Percentiles rank a stretch among this genome's conserved stretches.
Conservation (phyloP, 495 filamentous ascomycete genomes). For the Penicillium ochrochloron region DNA sequence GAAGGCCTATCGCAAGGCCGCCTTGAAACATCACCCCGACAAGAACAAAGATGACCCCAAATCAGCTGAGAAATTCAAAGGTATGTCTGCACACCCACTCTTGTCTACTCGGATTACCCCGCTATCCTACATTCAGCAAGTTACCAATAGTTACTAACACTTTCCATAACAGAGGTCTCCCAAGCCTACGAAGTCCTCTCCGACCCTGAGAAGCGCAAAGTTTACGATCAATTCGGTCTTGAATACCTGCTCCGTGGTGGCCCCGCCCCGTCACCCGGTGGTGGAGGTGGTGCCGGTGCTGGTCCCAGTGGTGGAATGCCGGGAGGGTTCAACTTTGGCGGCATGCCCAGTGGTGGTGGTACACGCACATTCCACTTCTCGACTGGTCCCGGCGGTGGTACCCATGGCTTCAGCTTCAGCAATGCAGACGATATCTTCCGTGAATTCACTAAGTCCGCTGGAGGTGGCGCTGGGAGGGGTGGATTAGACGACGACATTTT, state of each 20-base stretch:
- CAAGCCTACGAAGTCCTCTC: conserved; percentile 98
- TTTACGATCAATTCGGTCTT: conserved; percentile 92
- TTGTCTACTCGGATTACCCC: conserved; percentile 18
- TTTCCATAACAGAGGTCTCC: conserved; percentile 67
- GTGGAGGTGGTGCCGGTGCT: conserved; percentile 48
- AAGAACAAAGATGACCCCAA: conserved; percentile 93
- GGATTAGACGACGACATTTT: conserved; percentile 60
- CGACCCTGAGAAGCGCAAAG: conserved; percentile 95
- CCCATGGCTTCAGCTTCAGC: conserved; percentile 74
- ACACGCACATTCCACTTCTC: conserved; percentile 75
- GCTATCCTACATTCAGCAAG: neutral
- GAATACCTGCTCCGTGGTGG: conserved; percentile 91
- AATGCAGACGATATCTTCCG: conserved; percentile 83
- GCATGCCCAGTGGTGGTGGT: conserved; percentile 58
- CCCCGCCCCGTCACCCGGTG: conserved; percentile 63
- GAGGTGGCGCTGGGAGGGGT: conserved; percentile 44
- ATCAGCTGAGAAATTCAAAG: conserved; percentile 88
- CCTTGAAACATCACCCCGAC: conserved; percentile 93
- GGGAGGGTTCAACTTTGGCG: conserved; percentile 56
- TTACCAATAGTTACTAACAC: conserved; percentile 20
- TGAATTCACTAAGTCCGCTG: conserved; percentile 68
- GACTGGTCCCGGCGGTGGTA: conserved; percentile 58
- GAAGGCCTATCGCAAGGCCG: conserved; percentile 93
- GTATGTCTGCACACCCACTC: conserved; percentile 33
- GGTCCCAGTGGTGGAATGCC: conserved; percentile 58